phyloP scores from a whole-genome alignment of 805 yeast species.

The Sugiyamaella smithiae region DNA sequence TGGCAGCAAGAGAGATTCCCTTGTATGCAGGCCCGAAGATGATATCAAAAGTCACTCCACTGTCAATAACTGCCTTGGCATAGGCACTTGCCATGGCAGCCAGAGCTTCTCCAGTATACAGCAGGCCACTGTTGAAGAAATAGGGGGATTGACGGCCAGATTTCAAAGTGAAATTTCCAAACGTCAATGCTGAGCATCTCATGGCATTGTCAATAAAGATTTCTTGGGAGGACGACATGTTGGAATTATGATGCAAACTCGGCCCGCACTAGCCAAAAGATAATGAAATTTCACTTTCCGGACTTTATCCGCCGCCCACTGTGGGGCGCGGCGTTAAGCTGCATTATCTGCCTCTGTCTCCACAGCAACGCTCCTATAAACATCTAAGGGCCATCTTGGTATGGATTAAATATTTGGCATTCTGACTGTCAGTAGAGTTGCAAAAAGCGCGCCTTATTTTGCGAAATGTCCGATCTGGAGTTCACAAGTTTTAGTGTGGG shows the following conservation, averaged over 20 bases:
- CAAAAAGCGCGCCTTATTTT: too few species aligned
- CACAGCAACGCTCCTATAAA: slow-evolving; percentile 1
- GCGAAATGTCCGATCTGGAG: slow-evolving; percentile 9
- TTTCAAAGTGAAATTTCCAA: slow-evolving; percentile 86
- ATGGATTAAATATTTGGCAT: too few species aligned
- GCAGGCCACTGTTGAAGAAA: slow-evolving; percentile 90
- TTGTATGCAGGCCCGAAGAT: slow-evolving; percentile 97
- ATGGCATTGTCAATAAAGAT: slow-evolving; percentile 62
- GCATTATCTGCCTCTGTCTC: slow-evolving; percentile 1
- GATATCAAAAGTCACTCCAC: slow-evolving; percentile 83
- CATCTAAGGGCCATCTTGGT: too few species aligned
- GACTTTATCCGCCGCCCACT: neutral
- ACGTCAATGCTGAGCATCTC: slow-evolving; percentile 76
- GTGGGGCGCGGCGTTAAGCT: neutral
- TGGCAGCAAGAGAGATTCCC: slow-evolving; percentile 93
- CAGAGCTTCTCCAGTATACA: slow-evolving; percentile 74
- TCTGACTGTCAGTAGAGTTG: too few species aligned
- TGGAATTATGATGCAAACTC: too few species aligned
- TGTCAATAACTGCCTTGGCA: slow-evolving; percentile 79
- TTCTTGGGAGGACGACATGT: neutral
- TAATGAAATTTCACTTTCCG: neutral
- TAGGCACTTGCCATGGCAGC: slow-evolving; percentile 83
- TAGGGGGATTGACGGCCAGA: slow-evolving; percentile 95
- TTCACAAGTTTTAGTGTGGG: slow-evolving; percentile 4
- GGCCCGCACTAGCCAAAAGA: too few species aligned